Base-by-base conservation (phyloP, 768 basidiomycete genomes). In the Lentinula lateritia region DNA sequence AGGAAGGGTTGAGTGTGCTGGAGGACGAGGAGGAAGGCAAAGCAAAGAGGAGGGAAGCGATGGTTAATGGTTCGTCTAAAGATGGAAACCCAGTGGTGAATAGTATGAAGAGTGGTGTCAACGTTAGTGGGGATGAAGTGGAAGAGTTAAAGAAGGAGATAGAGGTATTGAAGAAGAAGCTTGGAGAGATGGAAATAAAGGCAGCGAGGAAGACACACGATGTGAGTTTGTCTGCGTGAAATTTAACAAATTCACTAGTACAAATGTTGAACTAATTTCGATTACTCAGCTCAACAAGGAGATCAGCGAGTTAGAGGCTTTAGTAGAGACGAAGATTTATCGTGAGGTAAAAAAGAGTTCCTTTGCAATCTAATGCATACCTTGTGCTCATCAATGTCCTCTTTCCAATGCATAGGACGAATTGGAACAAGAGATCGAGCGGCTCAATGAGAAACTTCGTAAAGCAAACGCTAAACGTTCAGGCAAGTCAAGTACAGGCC, bases 241-340 rank as follows among this genome's bases (percentile, higher is more conserved):
- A 16, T 35, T 23, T 56, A 18, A 16, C 42, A 35, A 61, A 16
- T 42, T n/a, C 35, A 20, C 52, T 20, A 28, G n/a, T 48, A 61
- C 52, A 0, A 48, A 20, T 48, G 23, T 5, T 48, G 20, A 48
- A 5, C 55, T 46, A 48, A 63, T 16, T 39, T 54, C 23, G 63
- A 45, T 35, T 34, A 16, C n/a, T 20, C 65, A 95, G 92, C 82
- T 95, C 62, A 89, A 92, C 74, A 91, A 93, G 68, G 94, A 98
- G 75, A 90, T 98, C 55, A 85, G 88, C 58, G 95, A 98, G 70
- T 81, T 98, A 18, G 96, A 98, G 73, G 83, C 88, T 42, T 79
- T 99, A 45, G 87, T 98, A n/a, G 96, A 99, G 71, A 83, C 92
- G 58, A 98, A 97, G 91, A 94, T 95, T 64, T 93, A 94, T 70